Conservation (phyloP, 148 eudicot species). For the Rhododendron kiyosumense region DNA sequence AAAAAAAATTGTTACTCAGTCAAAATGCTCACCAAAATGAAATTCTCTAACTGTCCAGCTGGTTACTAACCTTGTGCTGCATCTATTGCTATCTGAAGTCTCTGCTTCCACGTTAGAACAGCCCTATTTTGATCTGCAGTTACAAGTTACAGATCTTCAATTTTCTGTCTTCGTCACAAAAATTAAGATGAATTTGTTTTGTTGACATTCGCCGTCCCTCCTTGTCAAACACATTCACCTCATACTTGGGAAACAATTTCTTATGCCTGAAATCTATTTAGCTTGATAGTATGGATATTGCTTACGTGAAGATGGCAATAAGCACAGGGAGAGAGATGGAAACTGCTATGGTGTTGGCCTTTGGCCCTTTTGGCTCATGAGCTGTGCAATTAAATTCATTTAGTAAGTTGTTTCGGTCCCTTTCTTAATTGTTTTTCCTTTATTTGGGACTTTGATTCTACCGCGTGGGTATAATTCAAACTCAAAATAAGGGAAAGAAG, state of each 20-base stretch:
- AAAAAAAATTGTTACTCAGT: neutral
- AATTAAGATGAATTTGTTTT: neutral
- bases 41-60: neutral
- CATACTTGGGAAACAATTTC: neutral
- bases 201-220: neutral
- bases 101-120: constrained; percentile 12
- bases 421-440: neutral
- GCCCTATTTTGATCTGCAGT: constrained; percentile 12
- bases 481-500: neutral
- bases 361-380: neutral
- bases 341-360: neutral
- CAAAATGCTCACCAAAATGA: neutral
- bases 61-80: neutral
- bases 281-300: no score
- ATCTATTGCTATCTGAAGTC: neutral
- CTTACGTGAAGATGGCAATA: neutral
- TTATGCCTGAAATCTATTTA: neutral
- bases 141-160: neutral
- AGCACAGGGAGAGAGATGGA: neutral
- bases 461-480: neutral
- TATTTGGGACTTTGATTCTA: neutral
- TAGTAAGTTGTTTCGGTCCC: neutral
- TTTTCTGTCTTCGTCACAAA: neutral
- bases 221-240: neutral
- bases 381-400: neutral